Base-by-base conservation (phyloP, 2,329 filamentous ascomycete genomes). In the Polytolypa hystricis region DNA sequence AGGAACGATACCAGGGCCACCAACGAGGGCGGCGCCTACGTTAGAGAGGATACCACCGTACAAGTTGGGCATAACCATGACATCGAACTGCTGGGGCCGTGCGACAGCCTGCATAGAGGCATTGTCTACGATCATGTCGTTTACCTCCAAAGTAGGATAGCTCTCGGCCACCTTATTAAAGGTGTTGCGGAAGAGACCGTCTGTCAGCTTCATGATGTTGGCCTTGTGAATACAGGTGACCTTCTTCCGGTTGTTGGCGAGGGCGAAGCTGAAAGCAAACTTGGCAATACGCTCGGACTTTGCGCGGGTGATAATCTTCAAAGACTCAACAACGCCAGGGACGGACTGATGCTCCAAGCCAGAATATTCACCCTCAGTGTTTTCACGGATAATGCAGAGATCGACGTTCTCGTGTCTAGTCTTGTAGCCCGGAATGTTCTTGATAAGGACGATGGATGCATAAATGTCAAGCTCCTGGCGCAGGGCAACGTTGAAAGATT, bases 61-160 rank as follows among this genome's bases (percentile, higher is more conserved):
- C 59, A 96, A 71, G 74, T 98, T 98, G 57, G 91, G 91, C 87
- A 96, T 96, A 64, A 98, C 91, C 81, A 98, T 84, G 55, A 98
- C 91, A 64, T 98, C 91, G 61, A 98, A 98, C 68, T 98, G 91
- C 70, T 96, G 91, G 45, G 91, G 91, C 50, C 78, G 76, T 50
- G 84, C 87, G 52, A 98, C 91, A 61, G 86, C 93, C 73, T 98
- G 91, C 91, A 98, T 98, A 58, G 84, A 93, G 57, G 91, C 91
- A 67, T 98, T 98, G 71, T 98, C 91, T 66, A 98, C 91, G 65
- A 98, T 98, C 89, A 98, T 95, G 70, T 98, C 91, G 73, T 93
- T 93, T 60, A 81, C 81, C 73, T 95, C 84, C 53, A 98, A 74
- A 45, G 84, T 93, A 42, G 91, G 89, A 71, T 91, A 98, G 64